Base-by-base conservation (phyloP, 1,284 basidiomycete genomes). In the Mycena sp. region DNA sequence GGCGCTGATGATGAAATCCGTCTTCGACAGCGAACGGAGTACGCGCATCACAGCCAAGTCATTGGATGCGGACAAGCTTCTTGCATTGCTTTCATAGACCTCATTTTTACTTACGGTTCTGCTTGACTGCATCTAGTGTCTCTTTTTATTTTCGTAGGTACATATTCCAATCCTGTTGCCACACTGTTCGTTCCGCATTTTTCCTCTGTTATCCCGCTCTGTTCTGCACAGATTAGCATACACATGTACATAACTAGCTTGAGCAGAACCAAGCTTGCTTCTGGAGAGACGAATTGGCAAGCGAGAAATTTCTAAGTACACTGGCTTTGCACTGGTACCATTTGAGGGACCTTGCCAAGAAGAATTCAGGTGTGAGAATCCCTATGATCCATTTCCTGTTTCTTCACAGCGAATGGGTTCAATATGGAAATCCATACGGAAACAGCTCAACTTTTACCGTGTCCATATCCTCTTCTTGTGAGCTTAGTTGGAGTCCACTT, bases 1-100 rank as follows among this genome's bases (percentile, higher is more conserved):
- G 74, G 93, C 89, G 10, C 82, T 83, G 58, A 87, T 95, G 79
- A 77, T 95, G 63, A 88, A 87, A 73, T 88, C 87, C 44, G 82
- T 91, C 21, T 78, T 93, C 68, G 85, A 92, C 69, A 86, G 88
- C 65, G 86, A 86, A 54, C 81, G 81, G 60, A 81, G 81, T 61
- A 76, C 77, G 57, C 84, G 82, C 52, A 79, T 92, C 61, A 83
- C 85, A 29, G 77, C 81, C 54, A 90, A 90, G 80, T 87, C 85
- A 40, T 73, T 76, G 78, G 85, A 87, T 70, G 80, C 74, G 58
- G 83, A 86, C 70, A 85, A 83, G 76, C 80, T 92, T 74, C 78
- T 89, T 71, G 77, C 72, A 68, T 79, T 90, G 60, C 77, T 90
- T 71, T 82, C 83, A 74, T 88, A 67, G 65, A 67, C 65, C 40